A percentile compares a stretch with the other conserved stretches of the same genome.
Conservation (phyloP, 805 yeast species). For the Blastobotrys chiropterorum region DNA sequence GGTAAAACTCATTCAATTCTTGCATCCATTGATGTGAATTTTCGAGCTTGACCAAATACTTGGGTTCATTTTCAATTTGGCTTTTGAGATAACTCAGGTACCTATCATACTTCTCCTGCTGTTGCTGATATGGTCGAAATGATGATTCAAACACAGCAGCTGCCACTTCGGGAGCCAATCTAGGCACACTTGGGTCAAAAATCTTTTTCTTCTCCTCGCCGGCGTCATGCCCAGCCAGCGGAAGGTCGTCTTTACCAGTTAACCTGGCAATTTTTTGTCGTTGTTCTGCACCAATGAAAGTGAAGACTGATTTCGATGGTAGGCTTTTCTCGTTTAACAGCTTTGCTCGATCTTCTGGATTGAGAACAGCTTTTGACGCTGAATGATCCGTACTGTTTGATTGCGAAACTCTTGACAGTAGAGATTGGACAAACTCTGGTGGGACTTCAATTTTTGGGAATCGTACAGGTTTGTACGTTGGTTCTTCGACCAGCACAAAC, state of each 20-base stretch:
- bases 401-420: not conserved
- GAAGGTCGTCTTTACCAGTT: conserved; percentile 13
- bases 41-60: not conserved
- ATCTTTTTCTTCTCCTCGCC: not conserved
- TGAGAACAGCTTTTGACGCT: not conserved
- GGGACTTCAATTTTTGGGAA: not conserved
- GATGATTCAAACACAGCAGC: not conserved
- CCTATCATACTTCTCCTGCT: not conserved
- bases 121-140: not conserved
- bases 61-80: not conserved
- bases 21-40: not conserved
- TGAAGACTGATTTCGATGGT: conserved; percentile 23
- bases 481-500: conserved; percentile 10
- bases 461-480: not conserved
- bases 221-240: not conserved
- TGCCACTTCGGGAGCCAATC: not conserved
- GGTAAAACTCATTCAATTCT: not conserved
- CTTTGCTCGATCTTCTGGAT: conserved; percentile 9
- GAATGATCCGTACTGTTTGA: not conserved
- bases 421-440: not conserved
- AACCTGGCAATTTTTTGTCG: conserved; percentile 12
- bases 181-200: not conserved
- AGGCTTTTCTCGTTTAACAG: conserved; percentile 13
- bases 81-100: not conserved
- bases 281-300: conserved; percentile 19